Evolutionary conservation across 75 land plant species (phyloP).

Genomic region (Ceratopteris richardii): DNA sequence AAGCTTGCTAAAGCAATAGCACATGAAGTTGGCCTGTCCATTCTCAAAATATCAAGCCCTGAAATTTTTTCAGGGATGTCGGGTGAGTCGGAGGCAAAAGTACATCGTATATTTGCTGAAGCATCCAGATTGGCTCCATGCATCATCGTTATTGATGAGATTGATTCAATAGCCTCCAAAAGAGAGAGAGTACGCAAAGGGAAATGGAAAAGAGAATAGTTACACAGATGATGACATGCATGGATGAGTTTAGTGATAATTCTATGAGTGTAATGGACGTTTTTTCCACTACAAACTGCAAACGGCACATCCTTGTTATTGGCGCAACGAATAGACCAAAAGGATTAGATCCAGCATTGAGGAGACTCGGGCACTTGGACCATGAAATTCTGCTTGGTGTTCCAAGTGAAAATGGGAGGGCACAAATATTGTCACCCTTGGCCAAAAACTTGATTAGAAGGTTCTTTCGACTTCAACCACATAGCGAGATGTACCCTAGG

Average conservation of each 20-base stretch:
- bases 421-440: constrained; percentile 61
- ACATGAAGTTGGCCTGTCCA: constrained; percentile 80
- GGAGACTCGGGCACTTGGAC: constrained; percentile 92
- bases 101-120: constrained; percentile 68
- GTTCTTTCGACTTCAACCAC: constrained; percentile 66
- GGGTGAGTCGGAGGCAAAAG: constrained; percentile 94
- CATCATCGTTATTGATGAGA: constrained; percentile 78
- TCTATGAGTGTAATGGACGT: constrained; percentile 12
- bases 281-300: constrained; percentile 13
- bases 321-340: constrained; percentile 98
- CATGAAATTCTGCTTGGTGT: constrained; percentile 69
- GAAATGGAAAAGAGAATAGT: constrained; percentile 98
- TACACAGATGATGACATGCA: constrained; percentile 91
- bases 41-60: constrained; percentile 82
- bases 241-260: constrained; percentile 64
- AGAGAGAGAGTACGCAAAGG: constrained; percentile 77
- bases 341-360: constrained; percentile 83
- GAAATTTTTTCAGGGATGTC: constrained; percentile 94
- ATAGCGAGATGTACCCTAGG: constrained; percentile 86
- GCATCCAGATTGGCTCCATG: constrained; percentile 83
- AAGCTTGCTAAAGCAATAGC: constrained; percentile 95
- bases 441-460: constrained; percentile 58
- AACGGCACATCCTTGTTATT: constrained; percentile 81
- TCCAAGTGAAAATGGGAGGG: constrained; percentile 87
- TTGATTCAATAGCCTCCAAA: constrained; percentile 95